A percentile compares a stretch with the other conserved stretches of the same genome.
These are phyloP conservation scores for Euphorbia lathyris DNA, from an alignment of 345 rosid genomes.

Conservation along the genomic window DNA sequence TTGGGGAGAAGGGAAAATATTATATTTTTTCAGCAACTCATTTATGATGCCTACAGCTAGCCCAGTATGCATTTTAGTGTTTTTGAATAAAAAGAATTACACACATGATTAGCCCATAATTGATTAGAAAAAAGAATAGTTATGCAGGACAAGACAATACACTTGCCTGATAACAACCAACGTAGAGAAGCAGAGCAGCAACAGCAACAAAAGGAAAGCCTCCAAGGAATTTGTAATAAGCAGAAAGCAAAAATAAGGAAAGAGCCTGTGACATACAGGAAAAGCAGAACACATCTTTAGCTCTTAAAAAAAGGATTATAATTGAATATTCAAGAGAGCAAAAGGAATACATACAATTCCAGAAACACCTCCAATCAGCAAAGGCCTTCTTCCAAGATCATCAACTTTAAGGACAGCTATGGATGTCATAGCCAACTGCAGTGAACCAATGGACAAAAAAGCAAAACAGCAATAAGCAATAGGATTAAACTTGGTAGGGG, in stretches of 20 bases:
- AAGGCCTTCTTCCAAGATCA: constrained; percentile 35
- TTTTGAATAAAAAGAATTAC: neutral
- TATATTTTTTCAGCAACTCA: neutral
- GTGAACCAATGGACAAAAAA: neutral
- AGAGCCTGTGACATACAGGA: constrained; percentile 22
- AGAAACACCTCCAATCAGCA: constrained; percentile 31
- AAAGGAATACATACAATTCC: constrained; percentile 31
- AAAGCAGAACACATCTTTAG: constrained; percentile 9
- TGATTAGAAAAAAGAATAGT: neutral
- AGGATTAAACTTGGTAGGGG: constrained; percentile 1
- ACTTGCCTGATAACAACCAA: constrained; percentile 37
- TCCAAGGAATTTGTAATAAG: constrained; percentile 34
- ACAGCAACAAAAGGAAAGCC: constrained; percentile 30
- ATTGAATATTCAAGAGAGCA: constrained; percentile 1
- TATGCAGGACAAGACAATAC: constrained; percentile 12
- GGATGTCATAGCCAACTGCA: constrained; percentile 32
- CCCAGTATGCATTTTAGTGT: neutral
- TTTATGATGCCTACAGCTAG: neutral
- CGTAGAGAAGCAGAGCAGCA: constrained; percentile 32
- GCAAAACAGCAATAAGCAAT: neutral
- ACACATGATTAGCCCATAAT: neutral
- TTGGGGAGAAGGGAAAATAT: neutral
- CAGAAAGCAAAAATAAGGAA: constrained; percentile 31
- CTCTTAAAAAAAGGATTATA: neutral
- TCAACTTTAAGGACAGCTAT: constrained; percentile 35